Percentiles rank a stretch among this genome's conserved stretches.
Evolutionary conservation across 139 green algal genomes (phyloP).

Genomic region (Tetraselmis striata): DNA sequence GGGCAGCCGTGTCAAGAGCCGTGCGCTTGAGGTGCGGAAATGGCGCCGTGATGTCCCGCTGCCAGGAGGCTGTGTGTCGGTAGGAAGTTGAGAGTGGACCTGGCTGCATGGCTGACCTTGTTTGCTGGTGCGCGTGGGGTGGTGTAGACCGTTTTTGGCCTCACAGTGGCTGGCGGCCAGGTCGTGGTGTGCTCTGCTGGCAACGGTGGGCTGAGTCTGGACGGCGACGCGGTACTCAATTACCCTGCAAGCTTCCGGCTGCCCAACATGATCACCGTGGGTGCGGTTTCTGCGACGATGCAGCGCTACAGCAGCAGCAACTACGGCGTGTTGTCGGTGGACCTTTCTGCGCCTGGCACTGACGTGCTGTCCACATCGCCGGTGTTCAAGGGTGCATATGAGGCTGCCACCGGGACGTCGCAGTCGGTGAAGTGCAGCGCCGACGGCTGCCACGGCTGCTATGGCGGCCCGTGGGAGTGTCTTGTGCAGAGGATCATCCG

Average conservation of each 20-base stretch:
- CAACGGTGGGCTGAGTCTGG: not conserved
- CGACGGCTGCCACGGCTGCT: too few relatives aligned
- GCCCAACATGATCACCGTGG: not conserved
- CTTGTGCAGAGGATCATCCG: too few relatives aligned
- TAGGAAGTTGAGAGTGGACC: too few relatives aligned
- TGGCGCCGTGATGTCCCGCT: too few relatives aligned
- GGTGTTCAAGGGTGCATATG: not conserved
- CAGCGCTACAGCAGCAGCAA: not conserved
- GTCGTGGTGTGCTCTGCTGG: not conserved
- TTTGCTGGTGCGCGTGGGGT: too few relatives aligned
- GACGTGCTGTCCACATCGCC: not conserved
- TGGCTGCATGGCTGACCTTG: too few relatives aligned
- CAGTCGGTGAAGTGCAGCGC: not conserved
- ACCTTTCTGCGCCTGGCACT: not conserved
- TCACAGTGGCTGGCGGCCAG: not conserved
- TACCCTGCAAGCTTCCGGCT: not conserved
- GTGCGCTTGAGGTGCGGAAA: not conserved
- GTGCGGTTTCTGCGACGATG: not conserved
- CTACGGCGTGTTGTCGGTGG: not conserved
- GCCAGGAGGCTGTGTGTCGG: too few relatives aligned
- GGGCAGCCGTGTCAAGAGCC: not conserved
- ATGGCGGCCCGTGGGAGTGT: too few relatives aligned
- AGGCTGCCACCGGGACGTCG: not conserved
- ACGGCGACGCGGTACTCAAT: not conserved
- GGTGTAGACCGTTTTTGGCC: too few relatives aligned